Evolutionary conservation across 2,329 filamentous ascomycete species (phyloP).

Genomic region (Phyllosticta citrichinensis): DNA sequence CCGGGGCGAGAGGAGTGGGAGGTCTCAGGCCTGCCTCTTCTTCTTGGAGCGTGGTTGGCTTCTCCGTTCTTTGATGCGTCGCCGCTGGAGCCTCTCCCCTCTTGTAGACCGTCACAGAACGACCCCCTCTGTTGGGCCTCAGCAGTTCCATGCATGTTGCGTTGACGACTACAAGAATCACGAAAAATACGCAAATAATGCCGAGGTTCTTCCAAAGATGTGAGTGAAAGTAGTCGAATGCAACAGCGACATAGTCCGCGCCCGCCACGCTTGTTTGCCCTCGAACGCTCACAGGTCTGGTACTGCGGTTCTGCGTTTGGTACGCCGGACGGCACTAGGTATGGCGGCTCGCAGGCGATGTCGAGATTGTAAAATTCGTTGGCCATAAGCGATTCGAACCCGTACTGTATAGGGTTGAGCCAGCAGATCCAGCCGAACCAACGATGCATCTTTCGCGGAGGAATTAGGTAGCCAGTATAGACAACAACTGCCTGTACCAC

Average conservation of each 20-base stretch:
- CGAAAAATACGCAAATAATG: slow-evolving; percentile 41
- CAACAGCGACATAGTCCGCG: slow-evolving; percentile 44
- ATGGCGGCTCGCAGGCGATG: slow-evolving; percentile 45
- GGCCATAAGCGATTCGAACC: slow-evolving; percentile 56
- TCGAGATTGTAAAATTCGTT: slow-evolving; percentile 58
- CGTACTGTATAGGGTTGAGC: slow-evolving; percentile 54
- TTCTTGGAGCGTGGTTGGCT: slow-evolving; percentile 37
- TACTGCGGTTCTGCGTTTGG: slow-evolving; percentile 37
- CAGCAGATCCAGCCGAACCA: slow-evolving; percentile 33
- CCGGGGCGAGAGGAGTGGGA: not conserved
- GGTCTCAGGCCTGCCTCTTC: slow-evolving; percentile 19
- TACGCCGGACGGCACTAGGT: slow-evolving; percentile 43
- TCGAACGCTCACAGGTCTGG: slow-evolving; percentile 48
- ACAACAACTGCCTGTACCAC: slow-evolving; percentile 31
- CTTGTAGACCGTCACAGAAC: slow-evolving; percentile 52
- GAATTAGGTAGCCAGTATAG: slow-evolving; percentile 31
- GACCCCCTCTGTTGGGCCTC: slow-evolving; percentile 51
- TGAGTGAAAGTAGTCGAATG: slow-evolving; percentile 44
- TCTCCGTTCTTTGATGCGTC: slow-evolving; percentile 48
- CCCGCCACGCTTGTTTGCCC: slow-evolving; percentile 45
- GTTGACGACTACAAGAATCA: slow-evolving; percentile 39
- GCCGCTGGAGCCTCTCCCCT: slow-evolving; percentile 51
- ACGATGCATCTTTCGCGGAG: slow-evolving; percentile 30
- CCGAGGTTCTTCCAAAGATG: slow-evolving; percentile 54
- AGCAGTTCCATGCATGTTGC: slow-evolving; percentile 35